Evolutionary conservation across 176 grass and related monocot species (phyloP).

Genomic region (Chrysopogon serrulatus): DNA sequence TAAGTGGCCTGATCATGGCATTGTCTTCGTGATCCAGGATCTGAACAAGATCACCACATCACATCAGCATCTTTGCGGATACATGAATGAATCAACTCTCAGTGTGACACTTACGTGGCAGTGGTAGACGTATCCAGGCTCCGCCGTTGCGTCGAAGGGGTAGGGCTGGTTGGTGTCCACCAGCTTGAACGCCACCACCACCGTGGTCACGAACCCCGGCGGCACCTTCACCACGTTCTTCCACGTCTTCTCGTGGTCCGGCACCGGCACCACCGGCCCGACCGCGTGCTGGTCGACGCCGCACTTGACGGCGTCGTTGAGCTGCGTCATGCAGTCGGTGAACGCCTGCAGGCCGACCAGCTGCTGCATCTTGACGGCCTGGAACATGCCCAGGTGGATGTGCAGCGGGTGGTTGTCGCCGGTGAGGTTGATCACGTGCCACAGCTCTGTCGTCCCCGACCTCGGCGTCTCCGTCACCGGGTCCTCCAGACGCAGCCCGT

Average conservation of each 20-base stretch:
- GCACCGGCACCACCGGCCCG: conserved; percentile 10
- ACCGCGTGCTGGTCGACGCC: conserved; percentile 9
- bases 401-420: conserved; percentile 70
- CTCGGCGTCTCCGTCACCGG: conserved; percentile 57
- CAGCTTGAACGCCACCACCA: conserved; percentile 50
- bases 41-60: neutral
- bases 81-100: neutral
- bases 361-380: conserved; percentile 35
- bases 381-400: conserved; percentile 57
- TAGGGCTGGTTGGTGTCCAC: conserved; percentile 28
- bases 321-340: conserved; percentile 53
- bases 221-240: conserved; percentile 74
- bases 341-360: conserved; percentile 33
- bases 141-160: conserved; percentile 51
- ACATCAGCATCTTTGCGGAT: neutral
- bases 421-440: conserved; percentile 78
- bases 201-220: conserved; percentile 37
- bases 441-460: conserved; percentile 63
- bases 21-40: conserved; percentile 92
- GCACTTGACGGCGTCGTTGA: conserved; percentile 47
- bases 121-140: conserved; percentile 78
- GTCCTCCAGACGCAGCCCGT: conserved; percentile 43
- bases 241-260: conserved; percentile 65
- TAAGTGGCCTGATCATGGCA: conserved; percentile 75
- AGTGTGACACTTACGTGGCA: conserved; percentile 52